These are phyloP conservation scores for Chalara sp. DNA, from an alignment of 2,329 filamentous ascomycete genomes.

Conservation along the genomic window DNA sequence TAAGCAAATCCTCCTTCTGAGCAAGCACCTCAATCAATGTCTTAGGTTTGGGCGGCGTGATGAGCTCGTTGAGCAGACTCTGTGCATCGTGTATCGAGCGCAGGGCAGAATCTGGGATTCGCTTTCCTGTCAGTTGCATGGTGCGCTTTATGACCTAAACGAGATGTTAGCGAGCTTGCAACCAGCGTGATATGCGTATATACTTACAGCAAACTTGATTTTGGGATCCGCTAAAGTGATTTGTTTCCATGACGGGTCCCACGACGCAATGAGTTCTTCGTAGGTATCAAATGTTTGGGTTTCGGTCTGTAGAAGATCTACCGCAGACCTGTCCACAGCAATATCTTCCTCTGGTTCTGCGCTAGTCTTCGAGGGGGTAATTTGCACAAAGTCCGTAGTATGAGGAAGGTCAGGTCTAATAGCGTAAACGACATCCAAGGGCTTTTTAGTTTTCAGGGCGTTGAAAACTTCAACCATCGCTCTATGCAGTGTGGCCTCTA, in stretches of 20 bases:
- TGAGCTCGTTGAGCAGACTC: slow-evolving; percentile 46
- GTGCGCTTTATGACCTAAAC: slow-evolving; percentile 71
- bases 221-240: slow-evolving; percentile 48
- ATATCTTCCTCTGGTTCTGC: slow-evolving; percentile 10
- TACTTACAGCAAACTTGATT: slow-evolving; percentile 68
- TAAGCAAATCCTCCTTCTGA: slow-evolving; percentile 37
- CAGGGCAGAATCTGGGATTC: slow-evolving; percentile 65
- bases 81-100: slow-evolving; percentile 45
- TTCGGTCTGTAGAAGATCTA: slow-evolving; percentile 15
- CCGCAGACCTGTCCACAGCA: slow-evolving; percentile 1
- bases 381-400: slow-evolving; percentile 9
- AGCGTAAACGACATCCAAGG: slow-evolving; percentile 15
- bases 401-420: slow-evolving; percentile 10
- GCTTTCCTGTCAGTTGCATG: slow-evolving; percentile 72
- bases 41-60: slow-evolving; percentile 46
- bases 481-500: slow-evolving; percentile 42
- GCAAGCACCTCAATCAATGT: slow-evolving; percentile 58
- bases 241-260: slow-evolving; percentile 51
- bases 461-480: slow-evolving; percentile 49
- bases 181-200: background rate
- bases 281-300: slow-evolving; percentile 3
- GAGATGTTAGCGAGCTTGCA: slow-evolving; percentile 7
- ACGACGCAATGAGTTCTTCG: slow-evolving; percentile 32
- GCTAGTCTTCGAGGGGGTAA: slow-evolving; percentile 16
- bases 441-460: slow-evolving; percentile 36